A percentile compares a stretch with the other conserved stretches of the same genome.
phyloP scores from a whole-genome alignment of 192 early-diverging fungal species.

The Phlyctochytrium planicorne region DNA sequence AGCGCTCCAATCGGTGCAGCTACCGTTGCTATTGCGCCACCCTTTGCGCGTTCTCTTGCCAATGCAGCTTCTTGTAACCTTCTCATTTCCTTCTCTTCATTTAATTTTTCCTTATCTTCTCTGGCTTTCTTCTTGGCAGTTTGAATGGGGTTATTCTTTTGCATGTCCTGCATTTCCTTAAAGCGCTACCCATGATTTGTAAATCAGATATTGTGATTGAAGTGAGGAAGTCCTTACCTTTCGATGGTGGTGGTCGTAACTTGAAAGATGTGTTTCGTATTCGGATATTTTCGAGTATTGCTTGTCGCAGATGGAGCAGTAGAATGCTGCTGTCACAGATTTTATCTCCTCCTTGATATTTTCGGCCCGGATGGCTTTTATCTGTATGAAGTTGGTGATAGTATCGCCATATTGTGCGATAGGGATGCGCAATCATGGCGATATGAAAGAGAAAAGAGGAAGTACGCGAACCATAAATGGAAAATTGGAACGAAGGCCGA shows the following conservation, averaged over 20 bases:
- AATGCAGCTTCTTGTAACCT: constrained; percentile 66
- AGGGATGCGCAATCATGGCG: not conserved
- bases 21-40: too few species aligned
- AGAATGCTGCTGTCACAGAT: constrained; percentile 60
- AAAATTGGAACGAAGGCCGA: constrained; percentile 16
- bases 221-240: constrained; percentile 41
- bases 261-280: constrained; percentile 73
- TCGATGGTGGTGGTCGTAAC: constrained; percentile 78
- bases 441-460: constrained; percentile 13
- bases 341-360: constrained; percentile 63
- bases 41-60: constrained; percentile 17
- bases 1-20: not conserved
- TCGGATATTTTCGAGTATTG: constrained; percentile 75
- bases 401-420: not conserved
- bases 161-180: constrained; percentile 72
- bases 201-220: not conserved
- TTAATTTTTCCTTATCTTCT: constrained; percentile 57
- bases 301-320: constrained; percentile 76
- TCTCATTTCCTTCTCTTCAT: constrained; percentile 68
- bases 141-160: constrained; percentile 30
- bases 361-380: constrained; percentile 44
- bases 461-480: constrained; percentile 4
- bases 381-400: constrained; percentile 35
- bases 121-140: constrained; percentile 52
- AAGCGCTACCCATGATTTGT: constrained; percentile 49